Evolutionary conservation across 352 stramenopile species (phyloP).

Genomic region (Phytopythium sindhum): DNA sequence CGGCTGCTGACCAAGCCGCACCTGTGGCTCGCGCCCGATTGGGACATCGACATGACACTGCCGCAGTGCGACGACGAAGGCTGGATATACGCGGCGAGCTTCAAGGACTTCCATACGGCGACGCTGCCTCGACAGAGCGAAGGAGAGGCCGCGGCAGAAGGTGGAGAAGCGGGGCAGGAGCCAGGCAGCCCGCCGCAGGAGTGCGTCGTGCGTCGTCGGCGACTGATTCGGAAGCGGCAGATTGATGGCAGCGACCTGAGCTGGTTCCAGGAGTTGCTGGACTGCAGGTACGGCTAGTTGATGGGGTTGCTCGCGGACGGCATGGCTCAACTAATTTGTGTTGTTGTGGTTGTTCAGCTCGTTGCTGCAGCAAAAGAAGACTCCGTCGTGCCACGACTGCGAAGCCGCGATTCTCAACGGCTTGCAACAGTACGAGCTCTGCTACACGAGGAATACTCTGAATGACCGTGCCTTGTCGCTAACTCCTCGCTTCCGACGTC

Average conservation of each 20-base stretch:
- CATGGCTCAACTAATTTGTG: conserved; percentile 8
- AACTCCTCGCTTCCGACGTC: conserved; percentile 1
- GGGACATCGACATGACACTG: conserved; percentile 55
- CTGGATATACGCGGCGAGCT: conserved; percentile 62
- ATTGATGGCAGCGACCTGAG: conserved; percentile 74
- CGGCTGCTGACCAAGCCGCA: conserved; percentile 68
- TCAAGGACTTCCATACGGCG: conserved; percentile 28
- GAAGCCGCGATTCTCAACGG: conserved; percentile 44
- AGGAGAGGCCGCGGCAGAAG: not conserved
- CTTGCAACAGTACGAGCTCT: conserved; percentile 47
- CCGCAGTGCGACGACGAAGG: conserved; percentile 55
- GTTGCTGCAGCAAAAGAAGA: conserved; percentile 63
- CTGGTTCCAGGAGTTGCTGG: conserved; percentile 81
- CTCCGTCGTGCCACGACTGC: conserved; percentile 73
- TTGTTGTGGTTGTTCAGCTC: conserved; percentile 25
- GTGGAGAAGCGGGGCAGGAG: conserved; percentile 4
- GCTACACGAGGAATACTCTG: not conserved
- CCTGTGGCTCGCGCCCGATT: conserved; percentile 62
- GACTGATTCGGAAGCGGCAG: conserved; percentile 56
- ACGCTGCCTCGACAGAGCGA: conserved; percentile 1
- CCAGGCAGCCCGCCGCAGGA: conserved; percentile 9
- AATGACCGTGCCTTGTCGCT: not conserved
- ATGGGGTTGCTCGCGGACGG: not conserved
- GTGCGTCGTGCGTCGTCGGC: conserved; percentile 43
- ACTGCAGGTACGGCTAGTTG: conserved; percentile 48